phyloP scores from a whole-genome alignment of 129 eudicot species.

The Tanacetum coccineum region DNA sequence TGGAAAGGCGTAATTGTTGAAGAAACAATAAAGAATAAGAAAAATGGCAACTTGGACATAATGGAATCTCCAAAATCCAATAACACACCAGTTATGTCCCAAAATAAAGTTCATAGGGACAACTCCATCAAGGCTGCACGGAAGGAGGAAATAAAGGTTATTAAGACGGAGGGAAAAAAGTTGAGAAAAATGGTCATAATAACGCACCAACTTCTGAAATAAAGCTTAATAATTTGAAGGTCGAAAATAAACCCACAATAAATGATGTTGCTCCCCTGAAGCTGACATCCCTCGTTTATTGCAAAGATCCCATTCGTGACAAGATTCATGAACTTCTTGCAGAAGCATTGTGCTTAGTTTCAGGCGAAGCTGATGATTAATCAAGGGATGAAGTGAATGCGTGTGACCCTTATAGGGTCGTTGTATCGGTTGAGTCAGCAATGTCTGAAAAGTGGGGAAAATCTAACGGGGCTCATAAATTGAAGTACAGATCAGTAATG shows the following conservation, averaged over 20 bases:
- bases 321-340: constrained; percentile 68
- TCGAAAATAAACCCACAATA: constrained; percentile 21
- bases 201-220: constrained; percentile 24
- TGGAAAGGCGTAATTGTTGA: constrained; percentile 77
- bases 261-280: constrained; percentile 41
- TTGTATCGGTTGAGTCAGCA: constrained; percentile 68
- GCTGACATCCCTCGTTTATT: constrained; percentile 48
- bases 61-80: constrained; percentile 38
- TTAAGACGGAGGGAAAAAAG: constrained; percentile 31
- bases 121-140: constrained; percentile 26
- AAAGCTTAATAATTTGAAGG: constrained; percentile 33
- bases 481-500: constrained; percentile 67
- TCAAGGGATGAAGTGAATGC: constrained; percentile 37
- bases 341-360: constrained; percentile 67
- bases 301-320: constrained; percentile 63
- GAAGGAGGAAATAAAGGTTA: constrained; percentile 28
- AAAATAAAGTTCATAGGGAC: constrained; percentile 22
- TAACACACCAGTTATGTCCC: constrained; percentile 13
- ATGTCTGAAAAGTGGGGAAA: constrained; percentile 84
- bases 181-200: constrained; percentile 28
- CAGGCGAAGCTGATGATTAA: constrained; percentile 49
- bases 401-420: constrained; percentile 66
- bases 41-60: constrained; percentile 36
- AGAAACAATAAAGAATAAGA: constrained; percentile 56
- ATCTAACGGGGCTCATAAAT: constrained; percentile 60